Evolutionary conservation across 768 basidiomycete genomes (phyloP).

Genomic region (Trametes cingulata): DNA sequence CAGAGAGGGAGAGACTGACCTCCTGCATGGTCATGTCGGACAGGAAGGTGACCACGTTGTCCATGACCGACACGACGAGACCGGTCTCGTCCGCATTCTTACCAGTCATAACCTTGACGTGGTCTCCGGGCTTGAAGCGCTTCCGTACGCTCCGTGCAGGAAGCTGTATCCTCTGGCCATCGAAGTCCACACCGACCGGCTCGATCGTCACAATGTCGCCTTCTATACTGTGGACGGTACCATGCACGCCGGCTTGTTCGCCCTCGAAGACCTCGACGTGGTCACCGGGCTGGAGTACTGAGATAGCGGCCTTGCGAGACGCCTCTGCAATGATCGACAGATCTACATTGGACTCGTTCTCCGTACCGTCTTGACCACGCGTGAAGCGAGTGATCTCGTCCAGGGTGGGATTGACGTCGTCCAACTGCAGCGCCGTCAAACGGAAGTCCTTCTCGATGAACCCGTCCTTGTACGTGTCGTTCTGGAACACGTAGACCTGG

Average conservation of each 20-base stretch:
- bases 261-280: conserved; percentile 98
- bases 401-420: conserved; percentile 92
- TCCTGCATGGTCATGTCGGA: conserved; percentile 98
- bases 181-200: conserved; percentile 78
- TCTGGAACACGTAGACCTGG: conserved; percentile 81
- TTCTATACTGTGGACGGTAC: conserved; percentile 86
- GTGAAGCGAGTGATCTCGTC: conserved; percentile 96
- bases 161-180: conserved; percentile 83
- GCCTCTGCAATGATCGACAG: conserved; percentile 91
- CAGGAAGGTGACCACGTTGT: conserved; percentile 91
- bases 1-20: conserved; percentile 44
- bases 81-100: conserved; percentile 95
- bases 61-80: conserved; percentile 87
- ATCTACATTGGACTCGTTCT: conserved; percentile 73
- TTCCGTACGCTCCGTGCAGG: conserved; percentile 90
- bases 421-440: conserved; percentile 70
- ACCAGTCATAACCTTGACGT: conserved; percentile 97
- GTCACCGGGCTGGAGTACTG: conserved; percentile 96
- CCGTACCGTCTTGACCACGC: conserved; percentile 68
- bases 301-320: conserved; percentile 86
- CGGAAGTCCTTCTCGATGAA: conserved; percentile 97
- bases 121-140: conserved; percentile 94
- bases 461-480: conserved; percentile 92
- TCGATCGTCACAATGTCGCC: conserved; percentile 86
- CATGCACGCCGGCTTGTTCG: conserved; percentile 91